Percentiles rank a stretch among this genome's conserved stretches.
Conservation (phyloP, 2,329 filamentous ascomycete species). For the Teratosphaeria destructans region DNA sequence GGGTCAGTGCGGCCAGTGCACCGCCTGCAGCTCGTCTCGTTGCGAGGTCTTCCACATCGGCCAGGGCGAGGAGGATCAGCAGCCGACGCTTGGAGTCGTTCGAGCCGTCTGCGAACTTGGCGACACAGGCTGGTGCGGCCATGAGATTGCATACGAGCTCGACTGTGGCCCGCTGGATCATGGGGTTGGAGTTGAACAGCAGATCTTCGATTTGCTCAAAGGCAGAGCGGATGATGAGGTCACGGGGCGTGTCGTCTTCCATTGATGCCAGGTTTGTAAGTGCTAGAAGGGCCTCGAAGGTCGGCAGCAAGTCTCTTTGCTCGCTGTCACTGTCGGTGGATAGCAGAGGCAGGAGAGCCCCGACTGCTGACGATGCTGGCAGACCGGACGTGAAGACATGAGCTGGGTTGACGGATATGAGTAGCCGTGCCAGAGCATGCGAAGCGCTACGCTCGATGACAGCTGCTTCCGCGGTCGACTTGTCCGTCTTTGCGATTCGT, state of each 20-base stretch:
- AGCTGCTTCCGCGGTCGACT: constrained; percentile 19
- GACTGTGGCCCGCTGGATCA: constrained; percentile 71
- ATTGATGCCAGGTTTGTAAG: constrained; percentile 83
- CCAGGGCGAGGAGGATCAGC: constrained; percentile 75
- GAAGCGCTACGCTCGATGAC: constrained; percentile 23
- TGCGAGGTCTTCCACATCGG: constrained; percentile 70
- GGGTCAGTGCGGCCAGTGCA: constrained; percentile 73
- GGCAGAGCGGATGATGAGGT: constrained; percentile 60
- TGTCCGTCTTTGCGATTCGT: constrained; percentile 44
- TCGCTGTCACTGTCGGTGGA: constrained; percentile 48
- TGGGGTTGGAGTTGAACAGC: constrained; percentile 62
- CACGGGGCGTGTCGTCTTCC: constrained; percentile 52
- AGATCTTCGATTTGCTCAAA: constrained; percentile 77
- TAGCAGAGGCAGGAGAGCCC: constrained; percentile 68
- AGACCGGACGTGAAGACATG: constrained; percentile 76
- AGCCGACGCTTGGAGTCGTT: constrained; percentile 62
- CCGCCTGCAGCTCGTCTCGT: constrained; percentile 80
- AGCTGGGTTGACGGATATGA: constrained; percentile 48
- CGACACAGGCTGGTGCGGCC: constrained; percentile 54
- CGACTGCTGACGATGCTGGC: constrained; percentile 64
- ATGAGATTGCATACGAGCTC: constrained; percentile 90
- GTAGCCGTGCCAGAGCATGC: constrained; percentile 46
- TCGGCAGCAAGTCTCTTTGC: constrained; percentile 69
- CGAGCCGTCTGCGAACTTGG: constrained; percentile 55
- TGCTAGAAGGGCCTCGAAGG: constrained; percentile 83